Evolutionary conservation across 1,284 basidiomycete genomes (phyloP).

Genomic region (Cutaneotrichosporon spelunceum): DNA sequence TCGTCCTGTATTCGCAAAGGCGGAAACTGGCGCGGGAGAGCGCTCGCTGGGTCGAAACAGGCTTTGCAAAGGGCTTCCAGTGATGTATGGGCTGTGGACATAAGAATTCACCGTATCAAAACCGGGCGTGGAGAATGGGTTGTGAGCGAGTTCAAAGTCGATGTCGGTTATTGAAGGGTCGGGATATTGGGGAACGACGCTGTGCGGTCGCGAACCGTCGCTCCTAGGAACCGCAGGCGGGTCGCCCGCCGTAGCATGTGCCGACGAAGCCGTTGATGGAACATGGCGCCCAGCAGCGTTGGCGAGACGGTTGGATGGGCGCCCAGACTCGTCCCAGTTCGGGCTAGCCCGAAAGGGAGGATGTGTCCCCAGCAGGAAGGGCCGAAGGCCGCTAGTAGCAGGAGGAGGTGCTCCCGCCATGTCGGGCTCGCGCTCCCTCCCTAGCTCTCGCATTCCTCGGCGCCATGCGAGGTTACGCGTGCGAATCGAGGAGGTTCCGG

Average conservation of each 20-base stretch:
- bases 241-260: neutral
- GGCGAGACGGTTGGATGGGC: neutral
- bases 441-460: neutral
- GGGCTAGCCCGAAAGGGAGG: neutral
- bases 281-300: neutral
- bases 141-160: no score
- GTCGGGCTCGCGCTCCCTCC: neutral
- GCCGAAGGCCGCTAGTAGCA: neutral
- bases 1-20: neutral
- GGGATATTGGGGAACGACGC: neutral
- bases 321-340: neutral
- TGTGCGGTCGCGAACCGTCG: neutral
- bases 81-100: neutral
- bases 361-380: neutral
- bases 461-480: no score
- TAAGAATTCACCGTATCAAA: no score
- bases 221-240: neutral
- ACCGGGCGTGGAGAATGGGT: no score
- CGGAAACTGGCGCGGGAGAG: neutral
- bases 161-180: no score
- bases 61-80: no score
- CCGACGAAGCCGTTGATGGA: neutral
- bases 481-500: no score
- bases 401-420: neutral
- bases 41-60: neutral